phyloP scores from a whole-genome alignment of 192 early-diverging fungal species.

The Pecoramyces ruminantium region DNA sequence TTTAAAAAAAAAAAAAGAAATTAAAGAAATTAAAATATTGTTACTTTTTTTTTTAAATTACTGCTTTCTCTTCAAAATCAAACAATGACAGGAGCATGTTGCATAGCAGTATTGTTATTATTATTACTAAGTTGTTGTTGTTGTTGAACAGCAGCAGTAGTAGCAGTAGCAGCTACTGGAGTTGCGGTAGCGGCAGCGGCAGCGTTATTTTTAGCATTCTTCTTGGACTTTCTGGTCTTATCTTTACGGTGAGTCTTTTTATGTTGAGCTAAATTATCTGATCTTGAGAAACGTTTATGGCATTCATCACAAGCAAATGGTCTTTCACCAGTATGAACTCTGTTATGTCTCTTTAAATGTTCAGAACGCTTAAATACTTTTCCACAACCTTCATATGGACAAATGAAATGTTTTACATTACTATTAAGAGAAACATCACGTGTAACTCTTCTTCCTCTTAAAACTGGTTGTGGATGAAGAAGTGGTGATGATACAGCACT shows the following conservation, averaged over 20 bases:
- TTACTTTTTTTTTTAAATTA: no score
- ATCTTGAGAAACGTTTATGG: neutral
- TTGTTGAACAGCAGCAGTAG: neutral
- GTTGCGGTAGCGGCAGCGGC: neutral
- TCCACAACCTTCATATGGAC: neutral
- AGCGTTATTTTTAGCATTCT: neutral
- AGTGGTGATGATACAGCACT: neutral
- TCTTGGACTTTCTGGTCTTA: neutral
- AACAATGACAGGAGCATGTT: neutral
- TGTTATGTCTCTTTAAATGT: conserved; percentile 70
- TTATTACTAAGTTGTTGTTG: neutral
- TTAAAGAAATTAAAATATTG: no score
- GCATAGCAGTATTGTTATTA: neutral
- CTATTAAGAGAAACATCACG: neutral
- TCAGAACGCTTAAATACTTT: conserved; percentile 55
- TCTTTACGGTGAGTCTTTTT: neutral
- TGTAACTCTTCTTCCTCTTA: neutral
- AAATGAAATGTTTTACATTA: neutral
- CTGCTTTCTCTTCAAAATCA: neutral
- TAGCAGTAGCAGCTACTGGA: neutral
- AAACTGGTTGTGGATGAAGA: neutral
- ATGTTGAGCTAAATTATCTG: neutral
- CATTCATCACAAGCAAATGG: conserved; percentile 53
- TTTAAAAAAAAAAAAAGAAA: no score
- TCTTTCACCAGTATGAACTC: conserved; percentile 73